Evolutionary conservation across 2,329 filamentous ascomycete genomes (phyloP), one percentile per base, ranked within the genome.

Genomic region (Pseudogymnoascus sp.): DNA sequence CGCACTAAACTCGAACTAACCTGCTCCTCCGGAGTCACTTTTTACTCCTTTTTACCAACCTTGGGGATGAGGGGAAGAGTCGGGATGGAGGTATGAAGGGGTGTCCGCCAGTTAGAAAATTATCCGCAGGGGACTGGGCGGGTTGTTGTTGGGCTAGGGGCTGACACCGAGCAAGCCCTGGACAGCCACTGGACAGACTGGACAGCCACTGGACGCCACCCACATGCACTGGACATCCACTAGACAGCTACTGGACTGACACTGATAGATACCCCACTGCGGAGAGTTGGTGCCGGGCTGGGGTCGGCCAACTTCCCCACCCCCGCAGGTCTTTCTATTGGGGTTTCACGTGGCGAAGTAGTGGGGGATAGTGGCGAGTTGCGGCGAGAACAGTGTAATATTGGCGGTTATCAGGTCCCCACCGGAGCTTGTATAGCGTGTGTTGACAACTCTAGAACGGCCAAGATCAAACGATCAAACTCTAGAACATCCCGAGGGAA

Each of bases 291-390:
- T 28, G 8, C 26, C 26, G 45, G 45, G 18, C 45, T 52, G 45
- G 45, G 45, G 45, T 30, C 26, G 45, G 45, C 45, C 45, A 52
- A 52, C 26, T 52, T 30, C 45, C 45, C 45, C 45, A 52, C 45
- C 45, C 45, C 45, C 45, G 45, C 45, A 52, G 45, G 45, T 52
- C n/a, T 30, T 52, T 52, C n/a, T 52, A 52, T 52, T 52, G 45
- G 15, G 45, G 15, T 52, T 48, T 15, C 15, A 52, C 45, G 21
- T 30, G n/a, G 23, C n/a, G 45, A 18, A 8, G 12, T n/a, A n/a
- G n/a, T 10, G 9, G 15, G 15, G 15, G n/a, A 26, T n/a, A n/a
- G n/a, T n/a, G n/a, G n/a, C n/a, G n/a, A n/a, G n/a, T n/a, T n/a
- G n/a, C n/a, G n/a, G n/a, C n/a, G n/a, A n/a, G n/a, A n/a, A n/a